Conservation (phyloP, 306 rosid genomes). For the Prunus davidiana region DNA sequence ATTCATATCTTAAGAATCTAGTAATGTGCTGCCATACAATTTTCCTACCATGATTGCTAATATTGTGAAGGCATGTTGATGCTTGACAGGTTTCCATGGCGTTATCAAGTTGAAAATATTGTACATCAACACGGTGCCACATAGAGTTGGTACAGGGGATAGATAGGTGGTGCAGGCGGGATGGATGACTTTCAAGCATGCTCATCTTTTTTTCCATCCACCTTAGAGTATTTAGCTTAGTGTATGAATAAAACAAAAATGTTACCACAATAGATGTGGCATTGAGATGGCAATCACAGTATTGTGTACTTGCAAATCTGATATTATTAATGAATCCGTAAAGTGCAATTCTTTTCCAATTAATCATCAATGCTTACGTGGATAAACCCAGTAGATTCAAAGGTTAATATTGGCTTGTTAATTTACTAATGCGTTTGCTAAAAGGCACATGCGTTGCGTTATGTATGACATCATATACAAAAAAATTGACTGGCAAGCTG, state of each 20-base stretch:
- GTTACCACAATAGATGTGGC: neutral
- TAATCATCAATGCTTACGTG: neutral
- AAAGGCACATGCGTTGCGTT: neutral
- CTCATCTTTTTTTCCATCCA: neutral
- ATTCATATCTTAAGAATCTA: neutral
- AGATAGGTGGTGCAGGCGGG: neutral
- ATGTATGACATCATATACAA: neutral
- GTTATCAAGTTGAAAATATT: neutral
- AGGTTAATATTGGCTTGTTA: neutral
- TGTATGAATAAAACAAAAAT: neutral
- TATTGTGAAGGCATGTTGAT: neutral
- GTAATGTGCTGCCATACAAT: neutral
- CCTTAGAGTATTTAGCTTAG: neutral
- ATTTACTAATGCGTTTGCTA: neutral
- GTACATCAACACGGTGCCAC: neutral
- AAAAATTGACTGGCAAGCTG: neutral
- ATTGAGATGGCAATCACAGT: neutral
- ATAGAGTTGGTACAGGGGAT: neutral
- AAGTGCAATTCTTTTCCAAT: neutral
- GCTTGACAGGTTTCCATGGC: conserved; percentile 17
- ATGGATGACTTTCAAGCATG: neutral
- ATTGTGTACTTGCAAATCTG: neutral
- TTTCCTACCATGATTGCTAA: neutral
- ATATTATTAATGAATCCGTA: neutral
- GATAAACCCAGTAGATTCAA: neutral